Conservation (phyloP, 2,329 filamentous ascomycete species). For the Triangularia setosa region DNA sequence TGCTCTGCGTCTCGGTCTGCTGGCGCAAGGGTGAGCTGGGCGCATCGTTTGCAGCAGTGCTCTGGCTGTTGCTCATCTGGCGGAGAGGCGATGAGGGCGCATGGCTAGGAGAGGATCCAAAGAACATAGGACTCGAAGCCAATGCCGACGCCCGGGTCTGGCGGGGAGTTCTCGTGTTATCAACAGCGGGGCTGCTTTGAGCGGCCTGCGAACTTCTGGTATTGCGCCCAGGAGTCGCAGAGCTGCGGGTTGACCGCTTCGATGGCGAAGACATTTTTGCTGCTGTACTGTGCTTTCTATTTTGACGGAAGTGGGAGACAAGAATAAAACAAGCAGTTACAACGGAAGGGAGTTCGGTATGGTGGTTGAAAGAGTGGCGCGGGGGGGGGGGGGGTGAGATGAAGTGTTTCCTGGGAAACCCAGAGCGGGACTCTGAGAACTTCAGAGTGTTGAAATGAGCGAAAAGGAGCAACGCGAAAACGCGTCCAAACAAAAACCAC, state of each 20-base stretch:
- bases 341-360: not conserved
- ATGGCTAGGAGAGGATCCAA: slow-evolving; percentile 45
- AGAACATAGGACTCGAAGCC: slow-evolving; percentile 79
- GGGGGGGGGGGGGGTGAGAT: not conserved
- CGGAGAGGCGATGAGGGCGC: slow-evolving; percentile 50
- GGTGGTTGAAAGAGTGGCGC: not conserved
- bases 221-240: slow-evolving; percentile 38
- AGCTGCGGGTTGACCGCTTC: slow-evolving; percentile 48
- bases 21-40: slow-evolving; percentile 60
- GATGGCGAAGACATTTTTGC: slow-evolving; percentile 58
- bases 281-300: not conserved
- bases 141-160: slow-evolving; percentile 46
- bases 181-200: slow-evolving; percentile 31
- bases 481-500: slow-evolving; percentile 22
- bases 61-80: slow-evolving; percentile 56
- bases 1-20: slow-evolving; percentile 55
- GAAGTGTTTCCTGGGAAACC: slow-evolving; percentile 4
- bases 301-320: not conserved
- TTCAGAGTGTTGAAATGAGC: slow-evolving; percentile 13
- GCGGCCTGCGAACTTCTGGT: slow-evolving; percentile 29
- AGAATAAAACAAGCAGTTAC: not conserved
- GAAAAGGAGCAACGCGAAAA: slow-evolving; percentile 20
- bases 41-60: slow-evolving; percentile 38
- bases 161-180: slow-evolving; percentile 39
- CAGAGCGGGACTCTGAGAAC: not conserved